These are phyloP conservation scores for Metschnikowia drakensbergensis DNA, from an alignment of 805 yeast genomes.

Conservation along the genomic window DNA sequence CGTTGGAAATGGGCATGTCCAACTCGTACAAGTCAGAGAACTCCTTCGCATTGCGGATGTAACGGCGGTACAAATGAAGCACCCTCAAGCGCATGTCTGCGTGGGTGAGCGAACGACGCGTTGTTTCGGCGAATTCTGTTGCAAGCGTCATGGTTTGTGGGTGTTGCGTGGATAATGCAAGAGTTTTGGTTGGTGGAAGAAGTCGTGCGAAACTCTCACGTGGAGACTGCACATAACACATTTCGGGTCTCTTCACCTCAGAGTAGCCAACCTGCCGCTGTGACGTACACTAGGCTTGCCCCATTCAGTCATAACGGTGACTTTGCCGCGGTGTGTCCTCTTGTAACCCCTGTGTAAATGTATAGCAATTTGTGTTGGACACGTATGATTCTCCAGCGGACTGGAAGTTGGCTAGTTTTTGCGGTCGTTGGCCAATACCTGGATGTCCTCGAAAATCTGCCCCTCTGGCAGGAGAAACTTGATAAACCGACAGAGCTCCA, in stretches of 20 bases:
- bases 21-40: conserved; percentile 64
- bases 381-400: too few relatives aligned
- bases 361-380: too few relatives aligned
- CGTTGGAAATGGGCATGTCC: conserved; percentile 72
- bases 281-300: too few relatives aligned
- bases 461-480: conserved; percentile 47
- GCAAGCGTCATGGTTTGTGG: conserved; percentile 51
- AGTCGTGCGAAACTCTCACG: conserved; percentile 10
- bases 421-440: conserved; percentile 1
- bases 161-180: neutral
- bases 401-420: too few relatives aligned
- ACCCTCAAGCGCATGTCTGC: conserved; percentile 63
- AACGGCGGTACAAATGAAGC: conserved; percentile 68
- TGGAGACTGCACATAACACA: neutral
- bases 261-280: too few relatives aligned
- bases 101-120: conserved; percentile 58
- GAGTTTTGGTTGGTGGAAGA: conserved; percentile 18
- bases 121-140: conserved; percentile 81
- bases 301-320: too few relatives aligned
- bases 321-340: too few relatives aligned
- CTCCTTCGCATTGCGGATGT: conserved; percentile 56
- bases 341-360: too few relatives aligned
- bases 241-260: too few relatives aligned
- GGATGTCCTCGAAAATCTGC: conserved; percentile 19
- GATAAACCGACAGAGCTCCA: conserved; percentile 51